Evolutionary conservation across 2,329 filamentous ascomycete genomes (phyloP).

Genomic region (Cryphonectria japonica): DNA sequence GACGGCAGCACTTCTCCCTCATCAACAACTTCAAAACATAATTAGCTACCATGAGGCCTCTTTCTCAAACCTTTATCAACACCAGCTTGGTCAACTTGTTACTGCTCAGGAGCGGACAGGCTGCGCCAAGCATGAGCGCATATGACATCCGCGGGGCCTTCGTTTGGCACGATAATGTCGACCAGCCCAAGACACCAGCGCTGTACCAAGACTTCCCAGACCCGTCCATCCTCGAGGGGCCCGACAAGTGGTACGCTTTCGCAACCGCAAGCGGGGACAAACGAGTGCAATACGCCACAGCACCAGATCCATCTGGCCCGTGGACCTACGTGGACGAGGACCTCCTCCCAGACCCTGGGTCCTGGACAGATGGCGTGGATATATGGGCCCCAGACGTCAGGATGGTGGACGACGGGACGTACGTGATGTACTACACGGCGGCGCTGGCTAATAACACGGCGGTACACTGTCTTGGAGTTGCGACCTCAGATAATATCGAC

Average conservation of each 20-base stretch:
- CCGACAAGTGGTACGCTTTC: constrained; percentile 61
- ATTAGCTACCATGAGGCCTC: constrained; percentile 13
- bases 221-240: constrained; percentile 53
- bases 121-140: not conserved
- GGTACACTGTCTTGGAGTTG: constrained; percentile 63
- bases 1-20: not conserved
- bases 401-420: constrained; percentile 51
- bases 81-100: constrained; percentile 17
- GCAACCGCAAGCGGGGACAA: constrained; percentile 55
- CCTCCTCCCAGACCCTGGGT: constrained; percentile 53
- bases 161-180: constrained; percentile 7
- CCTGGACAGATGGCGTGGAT: constrained; percentile 58
- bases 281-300: constrained; percentile 58
- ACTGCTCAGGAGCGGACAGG: constrained; percentile 17
- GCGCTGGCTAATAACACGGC: constrained; percentile 42
- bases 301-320: constrained; percentile 50
- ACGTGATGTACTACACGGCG: constrained; percentile 64
- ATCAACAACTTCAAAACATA: constrained; percentile 10
- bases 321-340: constrained; percentile 55
- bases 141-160: constrained; percentile 11
- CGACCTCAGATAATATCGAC: constrained; percentile 48
- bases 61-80: constrained; percentile 3
- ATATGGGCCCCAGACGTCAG: constrained; percentile 68
- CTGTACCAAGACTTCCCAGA: constrained; percentile 54
- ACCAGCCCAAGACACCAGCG: constrained; percentile 14